Base-by-base conservation (phyloP, 2,329 filamentous ascomycete genomes). In the Aureobasidium sp. region DNA sequence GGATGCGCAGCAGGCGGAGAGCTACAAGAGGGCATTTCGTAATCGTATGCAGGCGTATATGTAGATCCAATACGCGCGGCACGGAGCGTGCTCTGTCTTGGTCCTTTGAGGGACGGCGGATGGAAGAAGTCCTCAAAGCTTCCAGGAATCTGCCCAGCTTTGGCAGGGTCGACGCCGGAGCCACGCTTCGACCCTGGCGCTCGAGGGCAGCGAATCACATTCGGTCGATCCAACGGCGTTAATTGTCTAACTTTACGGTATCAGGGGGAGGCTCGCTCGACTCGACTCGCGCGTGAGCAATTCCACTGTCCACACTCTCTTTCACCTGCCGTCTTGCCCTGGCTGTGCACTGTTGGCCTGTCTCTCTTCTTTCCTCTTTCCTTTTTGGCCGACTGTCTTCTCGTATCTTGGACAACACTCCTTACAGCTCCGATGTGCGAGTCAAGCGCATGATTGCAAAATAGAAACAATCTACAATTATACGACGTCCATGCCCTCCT, bases 401-500 rank as follows among this genome's bases (percentile, higher is more conserved):
- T 31, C 17, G 3, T 35, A 33, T 35, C 53, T 24, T 12, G 24
- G 27, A 33, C 53, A 45, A 42, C 29, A 33, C 22, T 57, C 53
- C 40, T 57, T 45, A 45, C 53, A 44, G 29, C 7, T 9, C 22
- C 53, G 33, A 22, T 40, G 39, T 22, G 15, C 53, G 53, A 45
- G 53, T 57, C 53, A 57, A 57, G 53, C 53, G 27, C 53, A 57
- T 33, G 39, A 44, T 24, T 42, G 49, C 8, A 39, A 39, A 54
- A 57, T 57, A 57, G 39, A 57, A 57, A 57, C 39, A 45, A 44
- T 44, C 40, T 39, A 39, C 42, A 48, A 9, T 47, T 59, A 47
- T 27, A 59, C 54, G 42, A 59, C 54, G 54, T 59, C 54, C 54
- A 59, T 59, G 54, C 42, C 54, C 48, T 39, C 54, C 54, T 59